Evolutionary conservation across 2,329 filamentous ascomycete genomes (phyloP).

Genomic region (Davidsoniella virescens): DNA sequence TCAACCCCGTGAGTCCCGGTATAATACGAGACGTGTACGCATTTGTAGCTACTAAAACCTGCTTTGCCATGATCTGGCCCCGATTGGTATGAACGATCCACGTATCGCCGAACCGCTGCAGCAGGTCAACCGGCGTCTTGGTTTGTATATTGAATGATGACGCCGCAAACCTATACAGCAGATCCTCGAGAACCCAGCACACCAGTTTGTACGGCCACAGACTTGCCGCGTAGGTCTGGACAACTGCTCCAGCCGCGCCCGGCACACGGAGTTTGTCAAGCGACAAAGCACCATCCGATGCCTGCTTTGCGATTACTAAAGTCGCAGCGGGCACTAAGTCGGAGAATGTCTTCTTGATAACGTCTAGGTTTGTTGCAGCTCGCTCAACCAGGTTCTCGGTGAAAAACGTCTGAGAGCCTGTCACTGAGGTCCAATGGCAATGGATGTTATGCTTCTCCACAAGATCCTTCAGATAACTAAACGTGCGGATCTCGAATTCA

Average conservation of each 20-base stretch:
- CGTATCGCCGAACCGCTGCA: constrained; percentile 23
- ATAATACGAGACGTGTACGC: constrained; percentile 66
- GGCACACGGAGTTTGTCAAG: constrained; percentile 39
- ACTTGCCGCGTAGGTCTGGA: constrained; percentile 48
- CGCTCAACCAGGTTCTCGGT: constrained; percentile 36
- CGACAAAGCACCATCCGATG: constrained; percentile 17
- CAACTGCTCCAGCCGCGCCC: constrained; percentile 43
- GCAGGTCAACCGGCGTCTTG: constrained; percentile 43
- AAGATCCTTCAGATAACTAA: constrained; percentile 40
- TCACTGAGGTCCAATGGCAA: constrained; percentile 52
- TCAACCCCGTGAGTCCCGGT: constrained; percentile 50
- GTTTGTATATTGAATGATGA: constrained; percentile 56
- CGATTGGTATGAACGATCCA: constrained; percentile 54
- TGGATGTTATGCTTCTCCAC: constrained; percentile 40
- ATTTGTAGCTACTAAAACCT: constrained; percentile 67
- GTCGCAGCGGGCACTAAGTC: constrained; percentile 35
- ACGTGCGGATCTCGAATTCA: constrained; percentile 58
- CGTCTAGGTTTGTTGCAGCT: constrained; percentile 32
- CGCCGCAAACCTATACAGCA: constrained; percentile 26
- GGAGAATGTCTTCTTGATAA: constrained; percentile 34
- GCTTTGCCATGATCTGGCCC: constrained; percentile 44
- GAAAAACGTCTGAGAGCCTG: constrained; percentile 49
- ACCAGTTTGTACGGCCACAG: constrained; percentile 80
- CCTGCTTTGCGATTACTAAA: constrained; percentile 23
- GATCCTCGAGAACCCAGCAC: constrained; percentile 47